phyloP scores from a whole-genome alignment of 1,284 basidiomycete genomes.

The Leucoagaricus sp. region DNA sequence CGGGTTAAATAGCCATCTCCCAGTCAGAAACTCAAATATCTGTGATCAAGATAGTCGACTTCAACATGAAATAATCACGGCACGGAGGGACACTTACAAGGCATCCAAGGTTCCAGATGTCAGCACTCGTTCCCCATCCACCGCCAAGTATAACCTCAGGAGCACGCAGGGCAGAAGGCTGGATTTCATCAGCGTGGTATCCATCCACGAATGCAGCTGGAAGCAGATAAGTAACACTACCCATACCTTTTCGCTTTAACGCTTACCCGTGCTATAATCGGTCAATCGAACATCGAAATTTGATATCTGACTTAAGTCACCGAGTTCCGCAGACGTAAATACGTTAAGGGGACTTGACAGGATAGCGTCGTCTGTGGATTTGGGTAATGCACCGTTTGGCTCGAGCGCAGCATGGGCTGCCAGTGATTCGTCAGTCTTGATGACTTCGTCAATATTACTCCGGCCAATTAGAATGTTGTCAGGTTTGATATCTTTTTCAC shows the following conservation, averaged over 20 bases:
- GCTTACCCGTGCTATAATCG: slow-evolving; percentile 19
- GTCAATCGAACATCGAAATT: slow-evolving; percentile 12
- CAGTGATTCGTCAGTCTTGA: neutral
- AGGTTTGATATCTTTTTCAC: slow-evolving; percentile 20
- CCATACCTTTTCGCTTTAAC: neutral
- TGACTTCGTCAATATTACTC: neutral
- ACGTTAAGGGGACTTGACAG: neutral
- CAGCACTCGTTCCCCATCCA: slow-evolving; percentile 19
- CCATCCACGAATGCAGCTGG: slow-evolving; percentile 11
- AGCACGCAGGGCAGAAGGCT: slow-evolving; percentile 19
- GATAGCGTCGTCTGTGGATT: neutral
- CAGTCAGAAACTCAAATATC: slow-evolving; percentile 23
- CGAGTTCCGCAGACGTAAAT: neutral
- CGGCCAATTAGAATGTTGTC: slow-evolving; percentile 21
- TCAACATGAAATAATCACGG: neutral
- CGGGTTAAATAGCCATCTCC: slow-evolving; percentile 21
- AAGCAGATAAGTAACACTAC: neutral
- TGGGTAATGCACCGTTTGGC: neutral
- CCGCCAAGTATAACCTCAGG: slow-evolving; percentile 21
- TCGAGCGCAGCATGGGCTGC: neutral
- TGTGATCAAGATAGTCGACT: slow-evolving; percentile 2
- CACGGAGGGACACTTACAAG: slow-evolving; percentile 12
- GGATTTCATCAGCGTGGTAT: slow-evolving; percentile 13
- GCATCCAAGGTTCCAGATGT: slow-evolving; percentile 22
- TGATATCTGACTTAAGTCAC: neutral